Evolutionary conservation across 768 basidiomycete genomes (phyloP).

Genomic region (Tricholomella constricta): DNA sequence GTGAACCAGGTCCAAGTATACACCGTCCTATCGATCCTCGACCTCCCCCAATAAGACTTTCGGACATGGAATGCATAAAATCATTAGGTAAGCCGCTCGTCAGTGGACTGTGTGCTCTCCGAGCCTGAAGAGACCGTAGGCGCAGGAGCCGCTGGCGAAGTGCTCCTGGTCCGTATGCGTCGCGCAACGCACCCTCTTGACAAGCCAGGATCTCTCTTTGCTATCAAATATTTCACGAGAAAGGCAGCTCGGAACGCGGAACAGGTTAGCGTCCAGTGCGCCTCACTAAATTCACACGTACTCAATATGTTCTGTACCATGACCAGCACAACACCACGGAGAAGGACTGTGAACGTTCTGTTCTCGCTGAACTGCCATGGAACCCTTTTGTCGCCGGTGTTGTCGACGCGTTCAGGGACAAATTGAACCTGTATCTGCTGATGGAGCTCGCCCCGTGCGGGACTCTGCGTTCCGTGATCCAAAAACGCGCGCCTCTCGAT

Average conservation of each 20-base stretch:
- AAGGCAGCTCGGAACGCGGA: constrained; percentile 30
- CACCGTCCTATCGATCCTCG: constrained; percentile 35
- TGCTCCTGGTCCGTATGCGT: constrained; percentile 41
- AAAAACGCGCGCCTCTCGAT: constrained; percentile 31
- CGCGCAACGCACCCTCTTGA: constrained; percentile 33
- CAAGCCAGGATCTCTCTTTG: constrained; percentile 39
- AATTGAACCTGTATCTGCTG: constrained; percentile 48
- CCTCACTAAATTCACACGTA: neutral
- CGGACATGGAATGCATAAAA: constrained; percentile 44
- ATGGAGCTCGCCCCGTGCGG: constrained; percentile 53
- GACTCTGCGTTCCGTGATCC: constrained; percentile 40
- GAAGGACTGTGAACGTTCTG: constrained; percentile 43
- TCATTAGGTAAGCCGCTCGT: constrained; percentile 35
- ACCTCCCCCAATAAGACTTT: constrained; percentile 34
- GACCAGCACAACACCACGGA: constrained; percentile 27
- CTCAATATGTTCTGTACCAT: too few species aligned
- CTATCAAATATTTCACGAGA: constrained; percentile 47
- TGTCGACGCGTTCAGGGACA: constrained; percentile 47
- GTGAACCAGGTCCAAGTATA: constrained; percentile 7
- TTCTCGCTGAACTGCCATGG: constrained; percentile 49
- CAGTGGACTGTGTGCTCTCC: neutral
- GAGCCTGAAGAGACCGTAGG: constrained; percentile 29
- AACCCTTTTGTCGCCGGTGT: constrained; percentile 54
- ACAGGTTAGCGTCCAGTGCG: constrained; percentile 2
- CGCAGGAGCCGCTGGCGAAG: constrained; percentile 41